These are phyloP conservation scores for Phytophthora fragariae DNA, from an alignment of 352 stramenopile genomes.

Conservation along the genomic window DNA sequence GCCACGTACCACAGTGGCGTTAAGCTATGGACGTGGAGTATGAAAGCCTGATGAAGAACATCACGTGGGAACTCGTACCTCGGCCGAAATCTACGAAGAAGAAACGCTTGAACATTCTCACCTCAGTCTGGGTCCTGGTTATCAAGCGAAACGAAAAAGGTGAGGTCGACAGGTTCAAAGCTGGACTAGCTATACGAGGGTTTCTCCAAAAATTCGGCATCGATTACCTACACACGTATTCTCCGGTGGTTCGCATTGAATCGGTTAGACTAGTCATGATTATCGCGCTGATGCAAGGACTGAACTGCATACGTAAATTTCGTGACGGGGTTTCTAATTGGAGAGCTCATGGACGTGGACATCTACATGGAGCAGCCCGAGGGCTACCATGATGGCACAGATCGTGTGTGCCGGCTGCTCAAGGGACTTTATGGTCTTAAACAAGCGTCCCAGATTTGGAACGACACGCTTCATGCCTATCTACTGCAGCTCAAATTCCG, in stretches of 20 bases:
- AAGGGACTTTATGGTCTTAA: neutral
- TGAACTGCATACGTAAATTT: conserved; percentile 10
- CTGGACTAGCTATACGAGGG: conserved; percentile 2
- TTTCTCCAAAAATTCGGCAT: conserved; percentile 7
- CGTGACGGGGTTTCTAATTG: conserved; percentile 13
- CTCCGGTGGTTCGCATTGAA: conserved; percentile 10
- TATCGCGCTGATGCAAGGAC: conserved; percentile 1
- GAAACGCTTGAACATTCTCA: too few species aligned
- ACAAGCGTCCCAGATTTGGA: conserved; percentile 10
- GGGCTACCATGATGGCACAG: neutral
- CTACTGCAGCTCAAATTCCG: conserved; percentile 1
- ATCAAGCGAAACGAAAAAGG: conserved; percentile 14
- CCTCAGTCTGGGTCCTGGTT: too few species aligned
- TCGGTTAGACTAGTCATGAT: conserved; percentile 5
- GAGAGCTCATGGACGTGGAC: conserved; percentile 1
- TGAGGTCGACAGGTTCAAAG: conserved; percentile 4
- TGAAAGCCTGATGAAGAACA: too few species aligned
- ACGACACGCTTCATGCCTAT: conserved; percentile 3
- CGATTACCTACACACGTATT: conserved; percentile 7
- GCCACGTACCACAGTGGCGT: too few species aligned
- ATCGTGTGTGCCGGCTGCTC: neutral
- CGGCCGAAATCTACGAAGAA: too few species aligned
- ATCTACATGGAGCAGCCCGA: conserved; percentile 11
- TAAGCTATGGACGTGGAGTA: too few species aligned
- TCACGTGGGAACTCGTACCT: too few species aligned